Base-by-base conservation (phyloP, 1,284 basidiomycete species). In the Sanghuangporus baumii region DNA sequence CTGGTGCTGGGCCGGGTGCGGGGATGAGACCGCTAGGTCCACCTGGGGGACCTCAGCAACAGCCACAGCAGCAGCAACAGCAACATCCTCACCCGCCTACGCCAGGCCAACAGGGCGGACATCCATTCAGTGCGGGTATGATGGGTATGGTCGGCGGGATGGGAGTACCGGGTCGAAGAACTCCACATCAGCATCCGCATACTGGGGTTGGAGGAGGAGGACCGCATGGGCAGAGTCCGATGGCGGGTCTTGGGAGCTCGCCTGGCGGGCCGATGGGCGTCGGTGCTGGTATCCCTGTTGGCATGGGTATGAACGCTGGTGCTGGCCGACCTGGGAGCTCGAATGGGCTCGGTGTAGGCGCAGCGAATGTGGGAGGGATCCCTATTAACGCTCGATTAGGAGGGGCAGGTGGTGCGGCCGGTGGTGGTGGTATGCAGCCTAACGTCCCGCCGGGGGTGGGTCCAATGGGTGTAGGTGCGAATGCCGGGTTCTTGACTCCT, bases 141-240 rank as follows among this genome's bases (percentile, higher is more conserved):
- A 46, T 46, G 43, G 26, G 26, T 31, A 31, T 31, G 26, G 26
- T 31, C 26, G 26, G 23, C 3, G 62, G 62, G 1, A 26, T 56
- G 23, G 60, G 55, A 9, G 40, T 54, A 8, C 58, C 58, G 2
- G 63, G 63, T 8, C 63, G 63, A 14, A n/a, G 31, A 20, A 64
- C 63, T 18, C 63, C 63, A 23, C 58, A 59, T n/a, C 43, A 46
- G 43, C 16, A 16, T n/a, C 16, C 16, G 16, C 43, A 46, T 16
- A 14, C 43, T 46, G 11, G 6, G 16, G 16, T 18, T n/a, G 43
- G 43, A 46, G 43, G 8, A 26, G 23, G 23, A 26, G 23, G 23
- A 26, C 23, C 23, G 56, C 48, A 59, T 34, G n/a, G 36, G 54
- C 63, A 64, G 55, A 57, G 54, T 46, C 63, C 63, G 36, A 64